Base-by-base conservation (phyloP, 148 eudicot genomes). In the Chenopodium berlandieri region DNA sequence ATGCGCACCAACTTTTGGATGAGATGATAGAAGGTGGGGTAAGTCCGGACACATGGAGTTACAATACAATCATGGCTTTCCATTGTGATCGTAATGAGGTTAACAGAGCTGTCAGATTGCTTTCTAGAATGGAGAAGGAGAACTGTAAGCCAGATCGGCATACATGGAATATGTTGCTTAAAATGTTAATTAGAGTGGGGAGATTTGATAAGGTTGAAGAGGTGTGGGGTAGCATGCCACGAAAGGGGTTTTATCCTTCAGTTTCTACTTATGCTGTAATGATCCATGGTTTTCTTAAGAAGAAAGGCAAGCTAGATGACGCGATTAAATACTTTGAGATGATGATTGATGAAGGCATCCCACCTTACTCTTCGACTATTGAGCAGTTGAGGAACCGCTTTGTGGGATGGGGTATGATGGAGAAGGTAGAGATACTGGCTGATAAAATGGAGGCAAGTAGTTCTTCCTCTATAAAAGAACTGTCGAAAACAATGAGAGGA, bases 261-360 rank as follows among this genome's bases (percentile, higher is more conserved):
- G 98, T 83, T 48, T 92, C 98, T 12, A 91, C 91, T 0, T 92
- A 89, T 89, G 87, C 97, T 78, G 93, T 90, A 7, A 92, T 94
- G 93, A 81, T 92, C 80, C 98, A 94, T 83, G 97, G 98, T 31
- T 82, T 89, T 71, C 89, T 91, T 77, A 89, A 85, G 89, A 94
- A 94, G 89, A 94, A 88, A 82, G 87, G 90, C 22, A 90, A 91
- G 83, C 14, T 90, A 50, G 98, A 94, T 80, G 94, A 90, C 76
- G 98, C 97, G 4, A 91, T 87, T 52, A 87, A 86, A 81, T 92
- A 89, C 82, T 94, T 92, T 71, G 97, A 92, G 83, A 88, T 78
- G 77, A 94, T 94, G 98, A 85, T 94, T 77, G 98, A 94, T 83
- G 97, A 94, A 84, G 97, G 98, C 75, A 82, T 94, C 71, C 97